Percentiles rank a stretch among this genome's conserved stretches.
phyloP scores from a whole-genome alignment of 2,329 filamentous ascomycete genomes.

The Fusarium nurragi region DNA sequence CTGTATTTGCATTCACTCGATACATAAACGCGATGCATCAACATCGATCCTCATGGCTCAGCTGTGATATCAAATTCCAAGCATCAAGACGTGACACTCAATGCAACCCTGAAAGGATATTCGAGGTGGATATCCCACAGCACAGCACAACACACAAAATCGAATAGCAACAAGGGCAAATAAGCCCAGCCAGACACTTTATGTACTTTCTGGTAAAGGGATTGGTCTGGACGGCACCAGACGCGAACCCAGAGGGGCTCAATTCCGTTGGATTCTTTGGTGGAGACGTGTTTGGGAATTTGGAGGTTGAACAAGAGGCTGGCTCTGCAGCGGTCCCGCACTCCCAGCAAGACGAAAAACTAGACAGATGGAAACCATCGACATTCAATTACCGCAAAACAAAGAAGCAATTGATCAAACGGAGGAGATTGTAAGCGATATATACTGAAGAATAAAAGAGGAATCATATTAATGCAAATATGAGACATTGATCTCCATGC shows the following conservation, averaged over 20 bases:
- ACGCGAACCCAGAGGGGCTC: constrained; percentile 21
- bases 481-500: constrained; percentile 11
- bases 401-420: neutral
- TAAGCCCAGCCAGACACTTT: constrained; percentile 11
- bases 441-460: neutral
- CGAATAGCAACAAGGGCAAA: constrained; percentile 12
- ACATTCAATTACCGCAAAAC: neutral
- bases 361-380: neutral
- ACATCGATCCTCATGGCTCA: neutral
- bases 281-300: constrained; percentile 35
- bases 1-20: neutral
- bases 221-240: constrained; percentile 28
- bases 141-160: neutral
- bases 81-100: neutral
- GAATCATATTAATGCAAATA: neutral
- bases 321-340: constrained; percentile 13
- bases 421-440: neutral
- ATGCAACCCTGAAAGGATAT: neutral
- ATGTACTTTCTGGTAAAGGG: constrained; percentile 1
- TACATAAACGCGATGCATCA: neutral
- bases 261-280: constrained; percentile 11
- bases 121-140: constrained; percentile 1
- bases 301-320: constrained; percentile 26
- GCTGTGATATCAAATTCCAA: neutral
- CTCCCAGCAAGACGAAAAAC: neutral